phyloP scores from a whole-genome alignment of 2,329 filamentous ascomycete genomes.

The Pestalotiopsis fici region DNA sequence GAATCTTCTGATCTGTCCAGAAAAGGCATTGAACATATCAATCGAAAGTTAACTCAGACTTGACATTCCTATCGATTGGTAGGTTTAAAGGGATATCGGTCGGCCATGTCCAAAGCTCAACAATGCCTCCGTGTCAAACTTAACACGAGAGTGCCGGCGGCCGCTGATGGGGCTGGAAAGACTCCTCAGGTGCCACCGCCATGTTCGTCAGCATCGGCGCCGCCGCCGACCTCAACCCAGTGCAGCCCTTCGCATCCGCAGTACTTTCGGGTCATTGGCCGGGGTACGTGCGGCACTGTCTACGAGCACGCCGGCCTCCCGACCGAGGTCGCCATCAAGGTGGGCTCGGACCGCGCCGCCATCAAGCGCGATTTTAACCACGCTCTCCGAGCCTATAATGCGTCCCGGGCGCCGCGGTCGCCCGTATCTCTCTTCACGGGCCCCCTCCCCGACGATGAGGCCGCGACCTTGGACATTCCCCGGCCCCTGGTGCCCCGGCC shows the following conservation, averaged over 20 bases:
- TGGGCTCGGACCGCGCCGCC: background rate
- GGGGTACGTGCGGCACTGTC: constrained; percentile 1
- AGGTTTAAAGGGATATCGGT: background rate
- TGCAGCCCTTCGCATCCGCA: background rate
- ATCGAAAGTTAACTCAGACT: background rate
- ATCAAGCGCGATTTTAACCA: background rate
- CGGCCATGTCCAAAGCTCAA: background rate
- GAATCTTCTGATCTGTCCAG: background rate
- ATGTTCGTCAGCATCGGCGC: background rate
- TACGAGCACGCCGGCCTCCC: background rate
- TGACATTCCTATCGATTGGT: background rate
- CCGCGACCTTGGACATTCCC: background rate
- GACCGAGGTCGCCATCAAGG: constrained; percentile 1
- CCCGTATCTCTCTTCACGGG: background rate
- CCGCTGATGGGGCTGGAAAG: background rate
- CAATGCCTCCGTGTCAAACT: background rate
- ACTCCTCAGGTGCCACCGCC: background rate
- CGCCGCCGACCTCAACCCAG: background rate
- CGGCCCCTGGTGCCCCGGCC: background rate
- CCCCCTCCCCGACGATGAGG: background rate
- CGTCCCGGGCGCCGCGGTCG: background rate
- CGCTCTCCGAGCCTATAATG: background rate
- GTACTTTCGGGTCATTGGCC: background rate
- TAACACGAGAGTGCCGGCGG: background rate
- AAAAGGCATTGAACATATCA: background rate